Base-by-base conservation (phyloP, 176 grass and related monocot species). In the Eleusine indica region DNA sequence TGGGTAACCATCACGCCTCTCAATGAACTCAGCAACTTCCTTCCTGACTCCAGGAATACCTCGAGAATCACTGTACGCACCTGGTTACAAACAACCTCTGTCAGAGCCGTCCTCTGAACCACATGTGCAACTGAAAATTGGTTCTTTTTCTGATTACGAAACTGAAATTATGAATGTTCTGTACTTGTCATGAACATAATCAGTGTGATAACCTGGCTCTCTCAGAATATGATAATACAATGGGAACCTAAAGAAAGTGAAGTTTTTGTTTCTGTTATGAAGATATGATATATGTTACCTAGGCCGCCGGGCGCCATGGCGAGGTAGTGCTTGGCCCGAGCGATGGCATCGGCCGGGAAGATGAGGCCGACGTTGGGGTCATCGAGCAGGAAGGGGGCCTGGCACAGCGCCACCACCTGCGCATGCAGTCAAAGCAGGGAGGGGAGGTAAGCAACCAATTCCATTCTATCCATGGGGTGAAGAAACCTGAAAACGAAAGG, bases 11-110 rank as follows among this genome's bases (percentile, higher is more conserved):
- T 99, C 93, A 92, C 97, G 97, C 84, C 86, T 96, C 80, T 86
- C 57, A 47, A 99, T 99, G 76, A 99, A 99, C 51, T 96, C 84
- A 3, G 97, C 97, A 79, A 99, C 89, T 84, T 99, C 97, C 81
- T 99, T 84, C 88, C 97, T 96, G 38, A 99, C 72, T 86, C 97
- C 97, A 61, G 93, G 93, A 56, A 99, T 84, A 63, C 97, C 97
- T 66, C 97, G 90, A 28, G 97, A 99, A 82, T 99, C 97, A 96
- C 97, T 99, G 66, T 99, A 99, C 52, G 97, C 97, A 89, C 97
- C 97, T 99, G 87, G 37, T 82, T 46, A 78, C 22, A 75, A 43
- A 86, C 4, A 67, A 63, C 12, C 5, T 1, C 30, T 79, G 73
- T 90, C 74, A 79, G 53, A 60, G 40, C 62, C 51, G 14, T 68